Percentiles rank a stretch among this genome's conserved stretches.
Evolutionary conservation across 192 early-diverging fungal species (phyloP).

Genomic region (Borealophlyctis nickersoniae): DNA sequence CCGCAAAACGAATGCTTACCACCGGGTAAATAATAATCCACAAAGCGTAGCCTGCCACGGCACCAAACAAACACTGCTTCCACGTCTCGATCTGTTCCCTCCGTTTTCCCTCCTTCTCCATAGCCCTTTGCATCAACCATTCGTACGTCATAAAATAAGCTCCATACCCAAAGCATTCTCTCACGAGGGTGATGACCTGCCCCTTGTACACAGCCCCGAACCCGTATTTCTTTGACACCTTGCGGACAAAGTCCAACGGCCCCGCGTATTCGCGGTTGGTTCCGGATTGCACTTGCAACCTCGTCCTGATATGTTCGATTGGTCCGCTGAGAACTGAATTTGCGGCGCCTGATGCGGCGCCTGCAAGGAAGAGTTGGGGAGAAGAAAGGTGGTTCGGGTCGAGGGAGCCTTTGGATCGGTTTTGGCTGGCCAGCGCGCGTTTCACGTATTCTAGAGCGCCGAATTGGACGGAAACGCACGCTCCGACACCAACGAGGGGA

Average conservation of each 20-base stretch:
- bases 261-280: constrained; percentile 46
- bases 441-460: constrained; percentile 84
- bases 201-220: constrained; percentile 86
- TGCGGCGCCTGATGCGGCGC: constrained; percentile 81
- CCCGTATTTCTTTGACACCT: constrained; percentile 76
- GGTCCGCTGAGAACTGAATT: constrained; percentile 88
- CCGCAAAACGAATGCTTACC: constrained; percentile 21
- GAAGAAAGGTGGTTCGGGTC: constrained; percentile 53
- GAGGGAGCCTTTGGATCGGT: constrained; percentile 28
- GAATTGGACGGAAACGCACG: constrained; percentile 98
- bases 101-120: constrained; percentile 54
- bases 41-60: constrained; percentile 76
- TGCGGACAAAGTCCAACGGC: constrained; percentile 77
- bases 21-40: constrained; percentile 88
- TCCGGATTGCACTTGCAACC: constrained; percentile 86
- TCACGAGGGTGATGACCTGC: constrained; percentile 75
- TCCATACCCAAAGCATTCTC: constrained; percentile 92
- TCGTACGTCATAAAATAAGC: constrained; percentile 94
- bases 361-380: constrained; percentile 80
- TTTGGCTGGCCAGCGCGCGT: constrained; percentile 65
- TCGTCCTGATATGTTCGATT: constrained; percentile 93
- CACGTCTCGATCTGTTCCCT: constrained; percentile 71
- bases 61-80: constrained; percentile 80
- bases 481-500: constrained; percentile 89
- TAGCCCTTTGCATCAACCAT: constrained; percentile 73